Evolutionary conservation across 192 early-diverging fungal genomes (phyloP), one percentile per base, ranked within the genome.

Genomic region (Backusella macrospora): DNA sequence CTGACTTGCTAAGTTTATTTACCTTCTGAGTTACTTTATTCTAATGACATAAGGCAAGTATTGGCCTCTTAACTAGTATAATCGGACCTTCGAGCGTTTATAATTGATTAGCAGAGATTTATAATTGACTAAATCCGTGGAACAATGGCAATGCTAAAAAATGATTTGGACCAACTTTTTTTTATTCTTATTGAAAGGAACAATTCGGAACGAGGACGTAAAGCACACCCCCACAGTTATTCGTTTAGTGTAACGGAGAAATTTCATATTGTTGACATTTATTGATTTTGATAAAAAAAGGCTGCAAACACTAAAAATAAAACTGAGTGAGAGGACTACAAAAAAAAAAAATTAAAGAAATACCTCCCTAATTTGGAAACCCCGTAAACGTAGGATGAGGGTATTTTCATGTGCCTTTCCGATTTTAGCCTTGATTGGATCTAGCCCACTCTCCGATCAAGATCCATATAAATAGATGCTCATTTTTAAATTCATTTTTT

Each of bases 381-480:
- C 52, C 52, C 52, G 52, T 59, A 26, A 59, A 6, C n/a, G 29
- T 59, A 26, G 52, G 52, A 59, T 13, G 21, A 59, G 52, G 4
- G 52, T 59, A 59, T 59, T 59, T 59, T 59, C 52, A 59, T 59
- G 52, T 59, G 52, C 18, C 21, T 59, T 59, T 59, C 52, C 52
- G 52, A 59, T 59, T 26, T 59, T 59, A 59, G 52, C 52, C 52
- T 21, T 55, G 52, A 55, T 55, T 55, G 52, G 21, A 55, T 55
- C 52, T 55, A 55, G 52, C 52, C 52, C 21, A 55, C 52, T 55
- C 23, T 55, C 49, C 49, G 49, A 55, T 55, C 21, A 2, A 21
- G 18, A 55, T 55, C 49, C 18, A 64, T 68, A 68, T 68, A 68
- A 68, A 68, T 68, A 68, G 43, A 29, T 3, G 43, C 18, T 29